Evolutionary conservation across 768 basidiomycete genomes (phyloP), one percentile per base, ranked within the genome.

Genomic region (Phylloporus sp.): DNA sequence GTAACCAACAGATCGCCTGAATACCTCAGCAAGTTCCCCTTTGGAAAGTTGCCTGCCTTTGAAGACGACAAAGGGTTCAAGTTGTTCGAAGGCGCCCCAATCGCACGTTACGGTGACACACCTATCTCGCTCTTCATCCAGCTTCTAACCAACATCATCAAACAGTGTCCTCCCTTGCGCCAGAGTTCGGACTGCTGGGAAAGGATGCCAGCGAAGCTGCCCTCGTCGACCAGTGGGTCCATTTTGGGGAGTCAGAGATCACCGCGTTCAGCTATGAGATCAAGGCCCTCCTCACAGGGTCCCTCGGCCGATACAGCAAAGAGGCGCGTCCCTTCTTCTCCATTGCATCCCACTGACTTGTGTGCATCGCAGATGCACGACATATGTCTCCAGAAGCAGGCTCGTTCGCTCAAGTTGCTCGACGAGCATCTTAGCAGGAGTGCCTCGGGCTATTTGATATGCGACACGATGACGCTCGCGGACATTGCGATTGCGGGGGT

Each of bases 161-260:
- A 47, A 15, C 23, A 68, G 66, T 67, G 36, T 50, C 57, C 18
- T 62, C 65, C 18, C 52, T 65, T 16, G 62, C 55, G 22, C 67
- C 67, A 6, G 52, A 61, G 34, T 62, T 62, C 23, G 57, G 57
- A 27, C 53, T 67, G 36, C 59, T 67, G n/a, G 62, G 65, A 28
- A 63, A 61, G 26, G 41, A 55, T 9, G 45, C 34, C 13, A 42
- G 16, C 6, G 67, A 67, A 39, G 49, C 63, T 22, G 65, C 63
- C 3, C 63, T 67, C 24, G 55, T 69, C 1, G 67, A 67, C 41
- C 67, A 67, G 32, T 67, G 66, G 66, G 52, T 67, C 16, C 66
- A 67, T 27, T 67, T 67, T 41, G 60, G 53, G 9, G 66, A 68
- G 41, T 50, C 47, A 11, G 66, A 67, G 41, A 65, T 69, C 27